These are phyloP conservation scores for Aeschynomene evenia DNA, from an alignment of 306 rosid genomes.

Conservation along the genomic window DNA sequence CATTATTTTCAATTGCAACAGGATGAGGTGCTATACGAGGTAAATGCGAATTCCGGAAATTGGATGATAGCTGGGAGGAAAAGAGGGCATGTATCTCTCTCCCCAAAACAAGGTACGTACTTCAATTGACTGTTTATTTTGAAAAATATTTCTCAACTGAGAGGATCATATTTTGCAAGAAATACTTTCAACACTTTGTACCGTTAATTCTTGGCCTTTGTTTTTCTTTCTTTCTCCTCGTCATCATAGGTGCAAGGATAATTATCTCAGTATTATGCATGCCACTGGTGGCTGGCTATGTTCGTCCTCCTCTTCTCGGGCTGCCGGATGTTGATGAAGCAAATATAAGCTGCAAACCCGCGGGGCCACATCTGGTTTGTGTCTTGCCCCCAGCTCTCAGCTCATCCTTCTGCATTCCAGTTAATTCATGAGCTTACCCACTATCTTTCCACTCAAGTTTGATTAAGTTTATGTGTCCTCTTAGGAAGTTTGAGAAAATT, in stretches of 20 bases:
- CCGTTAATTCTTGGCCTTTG: constrained; percentile 25
- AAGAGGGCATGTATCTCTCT: constrained; percentile 84
- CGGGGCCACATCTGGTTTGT: constrained; percentile 93
- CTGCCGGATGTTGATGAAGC: constrained; percentile 77
- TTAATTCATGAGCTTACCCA: constrained; percentile 40
- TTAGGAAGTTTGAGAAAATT: constrained; percentile 22
- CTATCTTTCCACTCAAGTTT: constrained; percentile 24
- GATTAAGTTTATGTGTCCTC: constrained; percentile 23
- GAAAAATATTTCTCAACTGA: not conserved
- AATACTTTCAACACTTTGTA: not conserved
- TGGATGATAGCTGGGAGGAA: constrained; percentile 99
- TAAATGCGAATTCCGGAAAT: constrained; percentile 74
- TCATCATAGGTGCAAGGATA: constrained; percentile 75
- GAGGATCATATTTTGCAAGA: constrained; percentile 23
- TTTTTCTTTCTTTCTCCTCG: constrained; percentile 19
- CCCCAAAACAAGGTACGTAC: constrained; percentile 67
- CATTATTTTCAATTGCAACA: constrained; percentile 38
- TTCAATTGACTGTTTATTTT: not conserved
- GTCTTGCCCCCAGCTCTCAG: constrained; percentile 92
- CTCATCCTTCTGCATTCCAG: constrained; percentile 90
- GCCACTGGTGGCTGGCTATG: constrained; percentile 91
- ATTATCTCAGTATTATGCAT: constrained; percentile 78
- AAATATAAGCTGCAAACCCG: constrained; percentile 84
- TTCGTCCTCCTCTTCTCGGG: constrained; percentile 87
- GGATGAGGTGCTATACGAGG: constrained; percentile 89